Conservation (phyloP, 495 filamentous ascomycete species). For the Podospora tetraspora region DNA sequence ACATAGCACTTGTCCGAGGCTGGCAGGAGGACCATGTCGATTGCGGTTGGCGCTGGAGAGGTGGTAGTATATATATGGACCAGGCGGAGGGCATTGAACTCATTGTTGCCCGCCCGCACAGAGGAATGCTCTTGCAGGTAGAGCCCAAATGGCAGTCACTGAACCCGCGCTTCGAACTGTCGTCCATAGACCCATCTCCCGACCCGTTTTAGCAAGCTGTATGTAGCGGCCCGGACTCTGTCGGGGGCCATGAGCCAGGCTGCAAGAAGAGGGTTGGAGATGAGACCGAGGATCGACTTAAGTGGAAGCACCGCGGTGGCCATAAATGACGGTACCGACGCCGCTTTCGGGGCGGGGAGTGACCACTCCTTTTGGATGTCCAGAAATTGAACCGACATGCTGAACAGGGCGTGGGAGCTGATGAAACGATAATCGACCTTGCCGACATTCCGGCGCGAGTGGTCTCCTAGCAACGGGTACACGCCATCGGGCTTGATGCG, state of each 20-base stretch:
- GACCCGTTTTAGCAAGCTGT: constrained; percentile 21
- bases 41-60: constrained; percentile 23
- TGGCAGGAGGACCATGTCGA: constrained; percentile 18
- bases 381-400: constrained; percentile 22
- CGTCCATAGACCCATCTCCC: constrained; percentile 23
- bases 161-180: constrained; percentile 9
- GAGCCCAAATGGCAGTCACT: constrained; percentile 32
- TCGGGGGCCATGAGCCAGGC: constrained; percentile 21
- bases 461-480: constrained; percentile 26
- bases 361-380: constrained; percentile 15
- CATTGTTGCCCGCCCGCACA: constrained; percentile 18
- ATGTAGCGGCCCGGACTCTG: constrained; percentile 16
- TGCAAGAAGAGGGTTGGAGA: neutral
- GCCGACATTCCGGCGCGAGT: constrained; percentile 20
- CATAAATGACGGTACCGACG: neutral
- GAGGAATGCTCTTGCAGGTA: constrained; percentile 26
- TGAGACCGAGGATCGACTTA: neutral
- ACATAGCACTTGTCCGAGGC: neutral
- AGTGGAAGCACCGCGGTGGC: neutral
- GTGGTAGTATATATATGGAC: no score
- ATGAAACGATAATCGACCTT: constrained; percentile 26
- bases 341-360: neutral
- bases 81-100: constrained; percentile 28
- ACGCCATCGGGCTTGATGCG: constrained; percentile 18
- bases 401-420: constrained; percentile 26